A percentile compares a stretch with the other conserved stretches of the same genome.
phyloP scores from a whole-genome alignment of 768 basidiomycete species.

The Russula compacta region DNA sequence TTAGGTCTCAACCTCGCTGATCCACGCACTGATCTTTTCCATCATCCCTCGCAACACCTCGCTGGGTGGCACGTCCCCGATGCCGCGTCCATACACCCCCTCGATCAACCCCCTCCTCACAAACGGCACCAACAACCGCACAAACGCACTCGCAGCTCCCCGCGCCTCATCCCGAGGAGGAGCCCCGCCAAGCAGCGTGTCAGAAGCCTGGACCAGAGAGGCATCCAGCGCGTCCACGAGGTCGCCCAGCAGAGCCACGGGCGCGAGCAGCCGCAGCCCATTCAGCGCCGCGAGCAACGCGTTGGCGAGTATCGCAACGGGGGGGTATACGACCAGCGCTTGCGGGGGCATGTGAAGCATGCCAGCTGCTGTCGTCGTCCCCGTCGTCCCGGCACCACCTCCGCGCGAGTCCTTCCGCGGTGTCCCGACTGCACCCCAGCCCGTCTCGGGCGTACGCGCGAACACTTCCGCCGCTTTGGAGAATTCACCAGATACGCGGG shows the following conservation, averaged over 20 bases:
- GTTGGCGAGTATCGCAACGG: slow-evolving; percentile 64
- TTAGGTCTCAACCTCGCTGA: neutral
- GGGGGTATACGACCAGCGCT: slow-evolving; percentile 61
- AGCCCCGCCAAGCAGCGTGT: slow-evolving; percentile 33
- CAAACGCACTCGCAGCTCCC: slow-evolving; percentile 46
- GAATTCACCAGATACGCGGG: slow-evolving; percentile 47
- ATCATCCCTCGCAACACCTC: neutral
- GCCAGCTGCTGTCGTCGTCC: slow-evolving; percentile 9
- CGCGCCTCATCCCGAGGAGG: slow-evolving; percentile 21
- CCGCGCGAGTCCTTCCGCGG: slow-evolving; percentile 16
- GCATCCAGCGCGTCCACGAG: slow-evolving; percentile 43
- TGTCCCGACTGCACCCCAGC: slow-evolving; percentile 15
- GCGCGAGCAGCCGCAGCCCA: slow-evolving; percentile 70
- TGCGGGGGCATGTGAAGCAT: slow-evolving; percentile 59
- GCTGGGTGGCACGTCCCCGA: neutral
- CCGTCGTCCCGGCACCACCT: neutral
- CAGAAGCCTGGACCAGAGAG: slow-evolving; percentile 38
- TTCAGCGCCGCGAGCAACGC: slow-evolving; percentile 67
- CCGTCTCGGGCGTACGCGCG: slow-evolving; percentile 1
- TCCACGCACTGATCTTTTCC: slow-evolving; percentile 6
- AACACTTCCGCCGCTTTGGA: slow-evolving; percentile 28
- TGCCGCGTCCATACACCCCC: slow-evolving; percentile 52
- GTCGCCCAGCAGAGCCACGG: slow-evolving; percentile 43
- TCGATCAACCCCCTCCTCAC: slow-evolving; percentile 60
- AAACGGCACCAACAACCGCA: slow-evolving; percentile 57